Evolutionary conservation across 495 filamentous ascomycete genomes (phyloP), one percentile per base, ranked within the genome.

Genomic region (Staphylotrichum longicolle): DNA sequence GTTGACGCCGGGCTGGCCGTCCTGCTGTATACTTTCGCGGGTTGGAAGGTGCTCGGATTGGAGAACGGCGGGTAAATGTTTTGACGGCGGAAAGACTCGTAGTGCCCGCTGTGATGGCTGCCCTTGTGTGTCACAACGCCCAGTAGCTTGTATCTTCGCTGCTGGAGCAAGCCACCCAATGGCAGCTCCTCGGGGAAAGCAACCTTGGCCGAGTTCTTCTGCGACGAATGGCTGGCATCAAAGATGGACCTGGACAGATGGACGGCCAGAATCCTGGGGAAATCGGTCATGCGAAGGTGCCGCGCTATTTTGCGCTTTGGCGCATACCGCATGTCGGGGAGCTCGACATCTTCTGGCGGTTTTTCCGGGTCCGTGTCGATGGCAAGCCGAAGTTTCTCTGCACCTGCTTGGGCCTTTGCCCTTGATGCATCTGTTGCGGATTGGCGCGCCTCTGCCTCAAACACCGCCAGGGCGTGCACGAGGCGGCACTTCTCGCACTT

Each of bases 51-150:
- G 69, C 88, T 84, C 0, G 91, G 90, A 1, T 91, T 97, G 0
- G 91, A 90, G 66, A 85, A 97, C 0, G 92, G 91, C 2, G 84
- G 78, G 50, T 74, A 72, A 54, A 81, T 70, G 59, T 86, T 85
- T 72, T 97, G 96, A n/a, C 94, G 84, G 35, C 94, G 83, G 75
- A 98, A 98, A 2, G 92, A 91, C 71, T 99, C 94, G 74, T 99
- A 99, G 71, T 99, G 94, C 2, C 94, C 94, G 61, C 91, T 96
- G 66, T 96, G 86, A 74, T 99, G 94, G 61, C 89, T 95, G 20
- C 94, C 94, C 69, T 96, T 96, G 70, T 99, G 94, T 34, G 89
- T 94, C 52, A 99, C 88, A 46, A 96, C 86, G 10, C 88, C 90
- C 3, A 95, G 84, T 4, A 99, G 82, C 66, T 87, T 91, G 78